phyloP scores from a whole-genome alignment of 345 rosid genomes.

The Pugionium cornutum region DNA sequence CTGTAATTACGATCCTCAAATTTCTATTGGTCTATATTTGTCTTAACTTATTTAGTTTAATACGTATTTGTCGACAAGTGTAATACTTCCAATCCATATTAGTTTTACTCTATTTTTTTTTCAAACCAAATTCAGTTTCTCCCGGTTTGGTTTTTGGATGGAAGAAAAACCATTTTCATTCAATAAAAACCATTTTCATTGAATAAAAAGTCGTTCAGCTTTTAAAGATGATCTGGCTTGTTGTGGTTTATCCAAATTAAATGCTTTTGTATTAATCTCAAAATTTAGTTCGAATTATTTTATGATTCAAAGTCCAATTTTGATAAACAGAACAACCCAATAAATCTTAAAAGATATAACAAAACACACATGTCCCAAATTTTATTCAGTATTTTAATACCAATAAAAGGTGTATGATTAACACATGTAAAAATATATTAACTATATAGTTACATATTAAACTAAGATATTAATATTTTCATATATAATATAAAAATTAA shows the following conservation, averaged over 20 bases:
- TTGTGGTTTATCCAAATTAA: neutral
- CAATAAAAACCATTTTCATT: neutral
- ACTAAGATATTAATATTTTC: neutral
- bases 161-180: neutral
- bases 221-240: neutral
- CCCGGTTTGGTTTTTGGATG: neutral
- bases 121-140: neutral
- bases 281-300: neutral
- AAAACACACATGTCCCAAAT: neutral
- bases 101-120: neutral
- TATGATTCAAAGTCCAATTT: no score
- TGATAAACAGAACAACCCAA: neutral
- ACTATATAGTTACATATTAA: neutral
- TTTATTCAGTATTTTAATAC: neutral
- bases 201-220: neutral
- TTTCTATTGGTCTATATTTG: no score
- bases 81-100: neutral
- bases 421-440: neutral
- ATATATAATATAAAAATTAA: no score
- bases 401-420: neutral
- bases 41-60: no score
- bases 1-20: neutral
- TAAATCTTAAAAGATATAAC: conserved; percentile 7
- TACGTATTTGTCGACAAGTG: no score
- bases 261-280: neutral